phyloP scores from a whole-genome alignment of 2,329 filamentous ascomycete genomes.

The Fusarium pseudograminearum region DNA sequence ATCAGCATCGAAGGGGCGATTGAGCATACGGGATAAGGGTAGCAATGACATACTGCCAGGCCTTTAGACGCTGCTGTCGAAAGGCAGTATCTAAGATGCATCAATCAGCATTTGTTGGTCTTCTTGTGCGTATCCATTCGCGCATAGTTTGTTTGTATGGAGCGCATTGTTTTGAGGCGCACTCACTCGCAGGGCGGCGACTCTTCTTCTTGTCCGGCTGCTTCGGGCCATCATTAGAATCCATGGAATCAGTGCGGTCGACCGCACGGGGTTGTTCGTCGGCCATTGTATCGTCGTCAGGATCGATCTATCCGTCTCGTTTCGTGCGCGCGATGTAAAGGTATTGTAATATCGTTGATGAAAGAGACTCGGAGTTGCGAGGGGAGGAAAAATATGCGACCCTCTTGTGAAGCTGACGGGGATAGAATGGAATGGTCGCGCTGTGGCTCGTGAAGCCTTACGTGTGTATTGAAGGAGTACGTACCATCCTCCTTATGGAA shows the following conservation, averaged over 20 bases:
- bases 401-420: slow-evolving; percentile 32
- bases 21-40: slow-evolving; percentile 13
- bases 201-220: slow-evolving; percentile 85
- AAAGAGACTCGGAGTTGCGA: slow-evolving; percentile 9
- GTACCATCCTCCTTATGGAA: slow-evolving; percentile 14
- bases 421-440: slow-evolving; percentile 33
- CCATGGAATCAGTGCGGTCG: slow-evolving; percentile 65
- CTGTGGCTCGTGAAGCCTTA: slow-evolving; percentile 37
- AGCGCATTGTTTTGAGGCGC: slow-evolving; percentile 43
- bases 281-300: slow-evolving; percentile 57
- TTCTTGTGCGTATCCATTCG: background rate
- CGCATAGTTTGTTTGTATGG: background rate
- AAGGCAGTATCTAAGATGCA: slow-evolving; percentile 85
- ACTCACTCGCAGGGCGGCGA: slow-evolving; percentile 86
- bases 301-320: slow-evolving; percentile 8
- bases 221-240: slow-evolving; percentile 66
- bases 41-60: slow-evolving; percentile 86
- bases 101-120: slow-evolving; percentile 34
- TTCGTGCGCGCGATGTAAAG: slow-evolving; percentile 20
- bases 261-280: slow-evolving; percentile 58
- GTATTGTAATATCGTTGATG: slow-evolving; percentile 34
- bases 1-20: slow-evolving; percentile 53
- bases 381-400: slow-evolving; percentile 32
- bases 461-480: slow-evolving; percentile 26
- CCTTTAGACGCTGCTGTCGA: slow-evolving; percentile 94